Base-by-base conservation (phyloP, 2,329 filamentous ascomycete genomes). In the Shiraia sp. region DNA sequence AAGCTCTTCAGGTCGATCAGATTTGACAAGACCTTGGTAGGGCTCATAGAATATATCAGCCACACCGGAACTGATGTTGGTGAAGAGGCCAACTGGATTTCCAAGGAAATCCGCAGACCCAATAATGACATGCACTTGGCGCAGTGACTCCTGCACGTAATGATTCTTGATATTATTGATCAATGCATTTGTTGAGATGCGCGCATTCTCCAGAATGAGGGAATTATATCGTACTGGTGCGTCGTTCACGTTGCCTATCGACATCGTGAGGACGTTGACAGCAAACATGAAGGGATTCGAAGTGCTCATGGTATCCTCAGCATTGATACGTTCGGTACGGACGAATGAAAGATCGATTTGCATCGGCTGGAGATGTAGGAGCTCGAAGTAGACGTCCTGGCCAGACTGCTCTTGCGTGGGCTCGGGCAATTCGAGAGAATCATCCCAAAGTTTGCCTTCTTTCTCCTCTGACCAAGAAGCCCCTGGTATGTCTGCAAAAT, bases 21-120 rank as follows among this genome's bases (percentile, higher is more conserved):
- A 95, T 79, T 95, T 89, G 68, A 99, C 95, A 34, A 99, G 82
- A 15, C 95, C 89, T 74, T 99, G 93, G 73, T 99, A 99, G 26
- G 93, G 93, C 68, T 99, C 95, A 76, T 99, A 99, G 75, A 99
- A 99, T 65, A 99, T 96, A 67, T 96, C 93, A 14, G 89, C 91
- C 38, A 99, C 89, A 57, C 95, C 93, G 32, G 93, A 99, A 59
- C 90, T 95, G 70, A 99, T 88, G 66, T 92, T 99, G 75, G 95
- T 97, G 83, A 99, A 99, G 30, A 99, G 77, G 31, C 93, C 93
- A 12, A 99, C 95, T 0, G 93, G 93, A 59, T 99, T 99, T 26
- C 93, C 93, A 5, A 99, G 78, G 79, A 99, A 97, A 69, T 99
- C 93, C 4, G 93, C 93, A 5, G 92, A 97, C 13, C 93, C 93